Percentiles rank a stretch among this genome's conserved stretches.
phyloP scores from a whole-genome alignment of 495 filamentous ascomycete genomes.

The Pyrenula aspistea region DNA sequence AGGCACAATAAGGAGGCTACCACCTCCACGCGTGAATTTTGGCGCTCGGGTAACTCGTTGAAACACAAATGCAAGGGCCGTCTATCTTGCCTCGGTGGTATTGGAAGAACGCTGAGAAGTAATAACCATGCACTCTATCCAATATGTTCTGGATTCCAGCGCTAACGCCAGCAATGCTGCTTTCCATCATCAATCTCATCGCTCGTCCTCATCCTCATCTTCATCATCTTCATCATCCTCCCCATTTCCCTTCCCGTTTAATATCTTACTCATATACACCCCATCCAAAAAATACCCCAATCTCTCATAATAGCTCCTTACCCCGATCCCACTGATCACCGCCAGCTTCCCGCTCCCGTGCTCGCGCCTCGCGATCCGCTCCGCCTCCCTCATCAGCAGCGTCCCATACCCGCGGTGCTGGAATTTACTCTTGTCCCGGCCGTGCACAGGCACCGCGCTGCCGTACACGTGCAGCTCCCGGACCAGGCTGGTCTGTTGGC shows the following conservation, averaged over 20 bases:
- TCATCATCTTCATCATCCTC: slow-evolving; percentile 34
- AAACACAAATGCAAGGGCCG: no score
- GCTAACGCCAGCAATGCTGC: neutral
- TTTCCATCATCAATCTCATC: slow-evolving; percentile 10
- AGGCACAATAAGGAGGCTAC: no score
- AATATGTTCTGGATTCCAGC: neutral
- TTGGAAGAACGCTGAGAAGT: no score
- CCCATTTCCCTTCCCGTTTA: slow-evolving; percentile 24
- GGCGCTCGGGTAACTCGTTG: no score
- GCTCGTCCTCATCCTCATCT: slow-evolving; percentile 27
- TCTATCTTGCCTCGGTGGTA: no score
- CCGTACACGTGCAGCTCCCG: slow-evolving; percentile 95
- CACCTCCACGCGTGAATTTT: no score
- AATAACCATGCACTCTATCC: no score
- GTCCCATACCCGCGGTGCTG: slow-evolving; percentile 98
- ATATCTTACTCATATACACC: slow-evolving; percentile 73
- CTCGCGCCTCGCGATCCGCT: slow-evolving; percentile 85
- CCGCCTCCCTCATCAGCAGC: slow-evolving; percentile 93
- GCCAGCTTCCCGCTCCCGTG: slow-evolving; percentile 88
- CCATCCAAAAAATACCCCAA: slow-evolving; percentile 89
- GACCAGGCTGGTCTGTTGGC: slow-evolving; percentile 82
- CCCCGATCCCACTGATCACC: slow-evolving; percentile 91
- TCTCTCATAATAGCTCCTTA: slow-evolving; percentile 84
- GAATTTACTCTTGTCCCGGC: slow-evolving; percentile 85
- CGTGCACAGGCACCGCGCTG: slow-evolving; percentile 87